Conservation (phyloP, 768 basidiomycete species). For the Lyophyllum atratum region DNA sequence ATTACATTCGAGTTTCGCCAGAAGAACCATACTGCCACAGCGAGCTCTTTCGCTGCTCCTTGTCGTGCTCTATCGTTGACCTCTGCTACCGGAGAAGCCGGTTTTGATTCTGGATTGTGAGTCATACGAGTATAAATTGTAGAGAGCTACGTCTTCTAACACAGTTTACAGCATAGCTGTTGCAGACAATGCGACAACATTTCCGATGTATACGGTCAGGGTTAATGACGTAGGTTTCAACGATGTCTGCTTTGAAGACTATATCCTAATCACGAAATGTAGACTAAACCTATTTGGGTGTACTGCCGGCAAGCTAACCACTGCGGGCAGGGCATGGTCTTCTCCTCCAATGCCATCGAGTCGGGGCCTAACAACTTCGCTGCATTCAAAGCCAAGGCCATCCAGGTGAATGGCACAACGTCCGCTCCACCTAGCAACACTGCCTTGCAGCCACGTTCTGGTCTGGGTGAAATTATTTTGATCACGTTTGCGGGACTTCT, state of each 20-base stretch:
- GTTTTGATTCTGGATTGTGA: slow-evolving; percentile 51
- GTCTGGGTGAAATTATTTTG: neutral
- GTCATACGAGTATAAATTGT: slow-evolving; percentile 14
- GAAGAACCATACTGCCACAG: slow-evolving; percentile 52
- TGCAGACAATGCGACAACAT: slow-evolving; percentile 36
- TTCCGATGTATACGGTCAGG: slow-evolving; percentile 54
- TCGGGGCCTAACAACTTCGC: slow-evolving; percentile 51
- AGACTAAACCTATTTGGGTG: slow-evolving; percentile 58
- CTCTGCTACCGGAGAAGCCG: slow-evolving; percentile 33
- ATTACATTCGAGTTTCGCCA: slow-evolving; percentile 49
- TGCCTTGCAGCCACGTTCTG: neutral
- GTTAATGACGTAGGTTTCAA: slow-evolving; percentile 49
- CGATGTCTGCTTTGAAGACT: neutral
- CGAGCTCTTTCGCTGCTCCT: slow-evolving; percentile 41
- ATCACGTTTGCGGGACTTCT: neutral
- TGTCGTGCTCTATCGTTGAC: slow-evolving; percentile 40
- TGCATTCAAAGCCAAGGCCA: slow-evolving; percentile 52
- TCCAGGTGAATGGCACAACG: slow-evolving; percentile 41
- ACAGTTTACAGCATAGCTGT: slow-evolving; percentile 45
- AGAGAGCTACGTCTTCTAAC: slow-evolving; percentile 4
- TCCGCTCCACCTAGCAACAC: slow-evolving; percentile 16
- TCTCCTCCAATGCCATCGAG: slow-evolving; percentile 55
- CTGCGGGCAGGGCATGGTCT: slow-evolving; percentile 63
- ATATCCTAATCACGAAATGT: slow-evolving; percentile 3
- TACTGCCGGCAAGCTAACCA: slow-evolving; percentile 54